These are phyloP conservation scores for Malus hybrid DNA, from an alignment of 331 rosid genomes.

Conservation along the genomic window DNA sequence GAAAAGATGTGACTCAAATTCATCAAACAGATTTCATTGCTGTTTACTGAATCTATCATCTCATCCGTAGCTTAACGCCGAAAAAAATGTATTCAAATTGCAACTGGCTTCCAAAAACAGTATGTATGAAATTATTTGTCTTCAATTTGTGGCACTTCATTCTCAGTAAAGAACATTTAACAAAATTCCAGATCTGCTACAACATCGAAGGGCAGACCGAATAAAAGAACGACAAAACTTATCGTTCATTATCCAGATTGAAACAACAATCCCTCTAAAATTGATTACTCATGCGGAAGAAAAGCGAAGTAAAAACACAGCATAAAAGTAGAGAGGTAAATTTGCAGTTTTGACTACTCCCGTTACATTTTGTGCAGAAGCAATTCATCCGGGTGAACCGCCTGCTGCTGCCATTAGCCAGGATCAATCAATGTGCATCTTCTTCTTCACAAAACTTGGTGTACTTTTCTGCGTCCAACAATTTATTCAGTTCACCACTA, in stretches of 20 bases:
- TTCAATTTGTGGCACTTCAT: not conserved
- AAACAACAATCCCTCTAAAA: not conserved
- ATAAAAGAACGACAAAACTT: not conserved
- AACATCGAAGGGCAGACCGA: not conserved
- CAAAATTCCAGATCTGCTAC: not conserved
- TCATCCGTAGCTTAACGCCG: not conserved
- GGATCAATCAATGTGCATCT: constrained; percentile 57
- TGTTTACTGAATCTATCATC: not conserved
- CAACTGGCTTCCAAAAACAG: not conserved
- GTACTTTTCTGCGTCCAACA: constrained; percentile 88
- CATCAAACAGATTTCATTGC: not conserved
- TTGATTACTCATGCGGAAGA: not conserved
- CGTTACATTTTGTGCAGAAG: not conserved
- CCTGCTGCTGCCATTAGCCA: not conserved
- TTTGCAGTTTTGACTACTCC: not conserved
- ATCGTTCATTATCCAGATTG: not conserved
- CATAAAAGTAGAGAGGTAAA: not conserved
- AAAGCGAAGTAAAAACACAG: not conserved
- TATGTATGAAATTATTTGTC: not conserved
- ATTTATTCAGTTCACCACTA: constrained; percentile 46
- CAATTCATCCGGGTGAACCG: not conserved
- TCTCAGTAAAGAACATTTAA: not conserved
- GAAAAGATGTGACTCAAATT: not conserved
- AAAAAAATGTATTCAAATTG: not conserved
- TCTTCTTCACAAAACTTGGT: constrained; percentile 96